Base-by-base conservation (phyloP, 2,329 filamentous ascomycete species). In the Chaetothyriales sp. region DNA sequence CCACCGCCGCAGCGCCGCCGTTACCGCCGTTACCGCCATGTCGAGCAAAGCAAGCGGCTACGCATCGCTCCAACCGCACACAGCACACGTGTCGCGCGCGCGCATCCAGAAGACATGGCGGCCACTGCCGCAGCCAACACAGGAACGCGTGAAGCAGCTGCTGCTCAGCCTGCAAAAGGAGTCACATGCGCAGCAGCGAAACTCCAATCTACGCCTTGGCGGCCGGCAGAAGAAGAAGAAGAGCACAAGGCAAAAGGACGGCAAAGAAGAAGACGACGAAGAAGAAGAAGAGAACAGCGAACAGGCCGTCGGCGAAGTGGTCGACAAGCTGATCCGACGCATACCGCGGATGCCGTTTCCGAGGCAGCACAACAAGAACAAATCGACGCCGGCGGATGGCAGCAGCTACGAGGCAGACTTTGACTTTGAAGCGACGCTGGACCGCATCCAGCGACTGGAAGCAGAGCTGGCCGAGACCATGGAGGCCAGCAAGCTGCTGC, bases 291-390 rank as follows among this genome's bases (percentile, higher is more conserved):
- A 55, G 10, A 55, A 57, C 18, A 57, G 57, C 33, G 53, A 54
- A n/a, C 48, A 50, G 37, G 43, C 48, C 5, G 54, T 57, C 13
- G 51, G 53, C 40, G 53, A 54, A 29, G 47, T 59, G 7, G 47
- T 44, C 43, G 19, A n/a, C 29, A 57, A 55, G 47, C 55, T 59
- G n/a, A 40, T 56, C 20, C 67, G 65, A 57, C 64, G 70, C 44
- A 62, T 73, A 2, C 69, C 70, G 37, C 64, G 68, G 54, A 72
- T 73, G 69, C 69, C 70, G 5, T 73, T 73, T 54, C 70, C 70
- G 1, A 69, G 69, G 4, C 61, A 64, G 22, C 33, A 43, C 20
- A 19, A 15, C 22, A 37, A 33, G 15, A 45, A 18, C 25, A 6
- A 15, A 28, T 18, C 22, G 25, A 44, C 20, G n/a, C 10, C 46